Evolutionary conservation across 2,329 filamentous ascomycete species (phyloP).

Genomic region (Cladosporium sp.): DNA sequence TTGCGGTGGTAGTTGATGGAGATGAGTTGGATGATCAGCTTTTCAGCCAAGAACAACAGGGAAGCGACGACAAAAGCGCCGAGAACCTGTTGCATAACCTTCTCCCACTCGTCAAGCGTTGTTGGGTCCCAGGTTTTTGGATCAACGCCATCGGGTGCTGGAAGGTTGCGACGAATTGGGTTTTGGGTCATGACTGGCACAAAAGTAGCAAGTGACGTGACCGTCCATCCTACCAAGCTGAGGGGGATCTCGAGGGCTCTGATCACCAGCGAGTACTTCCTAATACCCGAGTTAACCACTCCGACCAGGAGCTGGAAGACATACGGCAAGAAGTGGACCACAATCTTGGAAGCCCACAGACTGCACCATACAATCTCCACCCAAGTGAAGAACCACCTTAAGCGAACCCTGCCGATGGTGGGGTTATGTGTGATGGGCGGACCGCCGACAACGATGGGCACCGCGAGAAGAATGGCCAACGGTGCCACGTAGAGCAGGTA

Average conservation of each 20-base stretch:
- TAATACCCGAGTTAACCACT: conserved; percentile 60
- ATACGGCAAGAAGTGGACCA: conserved; percentile 55
- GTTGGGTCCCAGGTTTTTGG: not conserved
- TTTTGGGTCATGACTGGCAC: conserved; percentile 44
- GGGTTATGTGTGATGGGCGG: conserved; percentile 42
- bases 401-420: conserved; percentile 52
- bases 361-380: conserved; percentile 61
- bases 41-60: conserved; percentile 70
- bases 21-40: conserved; percentile 74
- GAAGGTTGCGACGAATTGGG: conserved; percentile 24
- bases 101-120: conserved; percentile 46
- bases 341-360: conserved; percentile 59
- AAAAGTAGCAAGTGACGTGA: conserved; percentile 58
- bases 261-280: conserved; percentile 60
- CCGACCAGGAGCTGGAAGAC: conserved; percentile 59
- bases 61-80: conserved; percentile 64
- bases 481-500: conserved; percentile 62
- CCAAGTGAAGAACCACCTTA: conserved; percentile 63
- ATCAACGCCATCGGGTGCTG: conserved; percentile 1
- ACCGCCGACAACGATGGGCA: conserved; percentile 61
- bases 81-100: conserved; percentile 59
- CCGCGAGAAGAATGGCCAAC: conserved; percentile 53
- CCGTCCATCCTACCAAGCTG: conserved; percentile 57
- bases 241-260: conserved; percentile 57
- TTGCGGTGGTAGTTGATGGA: conserved; percentile 81